Evolutionary conservation across 176 grass and related monocot species (phyloP).

Genomic region (Musa itinerans): DNA sequence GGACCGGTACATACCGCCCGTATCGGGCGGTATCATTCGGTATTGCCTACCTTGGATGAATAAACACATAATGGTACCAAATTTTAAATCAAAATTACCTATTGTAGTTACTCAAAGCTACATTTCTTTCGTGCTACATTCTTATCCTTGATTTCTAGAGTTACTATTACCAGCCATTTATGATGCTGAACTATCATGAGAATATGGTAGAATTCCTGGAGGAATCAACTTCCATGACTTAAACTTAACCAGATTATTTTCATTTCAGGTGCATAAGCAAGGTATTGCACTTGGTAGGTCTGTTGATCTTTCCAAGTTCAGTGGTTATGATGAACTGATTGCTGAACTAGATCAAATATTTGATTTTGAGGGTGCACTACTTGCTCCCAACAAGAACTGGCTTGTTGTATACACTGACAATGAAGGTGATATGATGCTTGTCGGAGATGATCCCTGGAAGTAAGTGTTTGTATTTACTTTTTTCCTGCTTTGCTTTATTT

Average conservation of each 20-base stretch:
- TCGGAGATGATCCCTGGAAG: constrained; percentile 94
- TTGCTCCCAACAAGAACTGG: constrained; percentile 58
- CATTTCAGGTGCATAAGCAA: constrained; percentile 88
- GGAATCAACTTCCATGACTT: not conserved
- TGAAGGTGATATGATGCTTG: constrained; percentile 97
- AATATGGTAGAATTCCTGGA: not conserved
- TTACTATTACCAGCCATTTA: not conserved
- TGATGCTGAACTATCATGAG: too few species aligned
- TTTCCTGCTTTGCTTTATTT: not conserved
- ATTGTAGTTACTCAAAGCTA: too few species aligned
- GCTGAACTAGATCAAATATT: constrained; percentile 89
- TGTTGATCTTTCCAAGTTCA: constrained; percentile 82
- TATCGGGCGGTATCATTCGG: too few species aligned
- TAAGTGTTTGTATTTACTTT: constrained; percentile 24
- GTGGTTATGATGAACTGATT: constrained; percentile 47
- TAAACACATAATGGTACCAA: not conserved
- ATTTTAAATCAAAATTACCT: not conserved
- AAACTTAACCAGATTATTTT: not conserved
- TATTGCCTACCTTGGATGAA: too few species aligned
- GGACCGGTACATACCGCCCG: too few species aligned
- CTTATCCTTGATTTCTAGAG: not conserved
- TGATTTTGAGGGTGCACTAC: constrained; percentile 70
- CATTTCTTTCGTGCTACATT: not conserved
- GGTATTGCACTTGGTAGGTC: constrained; percentile 90
- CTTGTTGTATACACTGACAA: constrained; percentile 84